Evolutionary conservation across 129 eudicot genomes (phyloP).

Genomic region (Flaveria trinervia): DNA sequence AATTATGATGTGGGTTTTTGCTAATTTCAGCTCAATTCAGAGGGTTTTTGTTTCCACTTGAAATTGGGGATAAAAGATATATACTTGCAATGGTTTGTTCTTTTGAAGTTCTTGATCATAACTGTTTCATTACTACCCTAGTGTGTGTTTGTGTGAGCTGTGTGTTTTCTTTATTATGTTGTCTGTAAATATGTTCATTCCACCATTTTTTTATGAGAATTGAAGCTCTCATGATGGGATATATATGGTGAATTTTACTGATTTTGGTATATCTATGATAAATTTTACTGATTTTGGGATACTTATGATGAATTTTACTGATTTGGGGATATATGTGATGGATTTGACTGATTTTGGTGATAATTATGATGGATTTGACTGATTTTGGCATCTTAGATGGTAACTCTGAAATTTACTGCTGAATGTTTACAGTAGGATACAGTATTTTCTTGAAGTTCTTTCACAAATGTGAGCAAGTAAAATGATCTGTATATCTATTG

Average conservation of each 20-base stretch:
- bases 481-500: background rate
- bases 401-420: too few relatives aligned
- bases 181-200: too few relatives aligned
- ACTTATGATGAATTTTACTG: background rate
- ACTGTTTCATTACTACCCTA: conserved; percentile 10
- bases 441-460: conserved; percentile 7
- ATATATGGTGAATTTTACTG: conserved; percentile 6
- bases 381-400: too few relatives aligned
- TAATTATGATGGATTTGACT: too few relatives aligned
- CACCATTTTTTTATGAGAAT: too few relatives aligned
- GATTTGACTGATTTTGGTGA: too few relatives aligned
- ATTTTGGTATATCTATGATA: conserved; percentile 1
- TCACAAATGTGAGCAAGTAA: background rate
- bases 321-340: too few relatives aligned
- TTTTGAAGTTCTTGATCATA: background rate
- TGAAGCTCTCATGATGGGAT: background rate
- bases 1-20: conserved; percentile 20
- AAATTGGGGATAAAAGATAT: conserved; percentile 28
- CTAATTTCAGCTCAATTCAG: conserved; percentile 24
- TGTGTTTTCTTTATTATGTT: conserved; percentile 1
- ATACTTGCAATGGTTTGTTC: background rate
- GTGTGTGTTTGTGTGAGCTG: conserved; percentile 14
- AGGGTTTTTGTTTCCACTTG: conserved; percentile 10
- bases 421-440: background rate
- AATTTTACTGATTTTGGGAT: conserved; percentile 5